Base-by-base conservation (phyloP, 208 protist genomes). In the Leishmania tropica region DNA sequence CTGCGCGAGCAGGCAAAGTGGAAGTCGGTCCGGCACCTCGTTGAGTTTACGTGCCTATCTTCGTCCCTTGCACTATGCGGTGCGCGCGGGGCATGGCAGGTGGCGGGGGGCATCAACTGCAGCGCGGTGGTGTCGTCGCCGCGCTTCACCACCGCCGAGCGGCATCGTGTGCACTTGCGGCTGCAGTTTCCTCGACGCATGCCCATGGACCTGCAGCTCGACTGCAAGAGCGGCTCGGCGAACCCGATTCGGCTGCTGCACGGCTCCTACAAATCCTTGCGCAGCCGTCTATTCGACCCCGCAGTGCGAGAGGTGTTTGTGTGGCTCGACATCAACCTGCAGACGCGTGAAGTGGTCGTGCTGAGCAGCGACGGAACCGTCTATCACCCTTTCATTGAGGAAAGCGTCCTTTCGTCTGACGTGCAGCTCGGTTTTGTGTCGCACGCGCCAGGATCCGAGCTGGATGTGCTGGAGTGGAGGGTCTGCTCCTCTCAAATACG, bases 91-190 rank as follows among this genome's bases (percentile, higher is more conserved):
- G 74, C 73, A n/a, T 54, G 79, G 28, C 83, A 86, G 79, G 74
- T 82, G 17, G 80, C 78, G 8, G 75, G 83, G 1, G 83, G 83
- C 7, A 60, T 74, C 42, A 79, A 75, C 35, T 86, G 83, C 48
- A 73, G 58, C 37, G 83, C 78, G 0, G 72, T 77, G 5, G 60
- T 88, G 10, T 80, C 76, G 45, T 80, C 85, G 40, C 91, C 93
- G 54, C 73, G 80, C 65, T 88, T 96, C 76, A 83, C 81, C 8
- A 74, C 76, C 11, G 42, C 65, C 40, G 89, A 93, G 72, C 75
- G 86, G 31, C 93, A 96, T 78, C 77, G 89, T n/a, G 82, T 96
- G 47, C 77, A 90, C 40, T 65, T 96, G 73, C 83, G 81, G 24
- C 76, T 96, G 76, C 42, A 88, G 40, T 92, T 80, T 28, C 87